A percentile compares a stretch with the other conserved stretches of the same genome.
These are phyloP conservation scores for Helianthus annuus DNA, from an alignment of 129 eudicot genomes.

Conservation along the genomic window DNA sequence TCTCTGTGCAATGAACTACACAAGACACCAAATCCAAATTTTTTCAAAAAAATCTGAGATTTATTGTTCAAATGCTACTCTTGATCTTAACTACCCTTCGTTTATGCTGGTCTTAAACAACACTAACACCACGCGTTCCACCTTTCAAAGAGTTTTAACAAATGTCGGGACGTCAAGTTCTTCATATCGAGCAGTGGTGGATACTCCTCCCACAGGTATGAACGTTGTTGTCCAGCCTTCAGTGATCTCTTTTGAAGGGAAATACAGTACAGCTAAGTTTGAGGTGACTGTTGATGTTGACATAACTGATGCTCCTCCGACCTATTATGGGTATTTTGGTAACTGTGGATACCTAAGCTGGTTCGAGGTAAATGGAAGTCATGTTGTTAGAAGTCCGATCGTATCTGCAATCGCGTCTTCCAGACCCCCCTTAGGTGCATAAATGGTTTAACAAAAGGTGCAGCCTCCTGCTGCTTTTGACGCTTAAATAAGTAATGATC, in stretches of 20 bases:
- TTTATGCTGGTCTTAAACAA: slow-evolving; percentile 46
- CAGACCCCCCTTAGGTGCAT: slow-evolving; percentile 11
- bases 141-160: slow-evolving; percentile 44
- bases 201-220: slow-evolving; percentile 36
- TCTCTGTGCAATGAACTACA: slow-evolving; percentile 49
- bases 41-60: slow-evolving; percentile 33
- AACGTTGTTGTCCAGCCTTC: slow-evolving; percentile 37
- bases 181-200: slow-evolving; percentile 33
- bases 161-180: slow-evolving; percentile 37
- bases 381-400: slow-evolving; percentile 46
- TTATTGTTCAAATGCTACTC: slow-evolving; percentile 30
- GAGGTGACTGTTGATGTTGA: slow-evolving; percentile 42
- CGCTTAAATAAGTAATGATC: neutral
- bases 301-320: slow-evolving; percentile 32
- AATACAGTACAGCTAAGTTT: slow-evolving; percentile 40
- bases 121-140: slow-evolving; percentile 40
- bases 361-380: slow-evolving; percentile 43
- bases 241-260: slow-evolving; percentile 29
- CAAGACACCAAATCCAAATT: slow-evolving; percentile 31
- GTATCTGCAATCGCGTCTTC: slow-evolving; percentile 41
- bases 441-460: neutral
- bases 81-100: slow-evolving; percentile 58
- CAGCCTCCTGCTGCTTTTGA: neutral
- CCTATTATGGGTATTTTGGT: slow-evolving; percentile 39
- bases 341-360: slow-evolving; percentile 51